phyloP scores from a whole-genome alignment of 441 rosid genomes.

The Manihot esculenta region DNA sequence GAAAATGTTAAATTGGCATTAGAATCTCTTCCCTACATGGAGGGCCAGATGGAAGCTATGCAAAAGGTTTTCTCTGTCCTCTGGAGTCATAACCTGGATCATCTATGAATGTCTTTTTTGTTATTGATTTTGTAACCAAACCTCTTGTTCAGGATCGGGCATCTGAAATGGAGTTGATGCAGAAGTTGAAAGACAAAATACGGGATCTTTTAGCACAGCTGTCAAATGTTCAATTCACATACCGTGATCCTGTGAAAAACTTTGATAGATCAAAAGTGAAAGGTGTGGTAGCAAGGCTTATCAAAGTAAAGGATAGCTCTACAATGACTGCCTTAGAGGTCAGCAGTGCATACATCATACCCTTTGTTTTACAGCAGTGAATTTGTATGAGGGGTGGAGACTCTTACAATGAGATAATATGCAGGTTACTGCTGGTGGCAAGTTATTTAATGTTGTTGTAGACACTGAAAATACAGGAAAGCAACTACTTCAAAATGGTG shows the following conservation, averaged over 20 bases:
- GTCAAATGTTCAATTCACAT: constrained; percentile 81
- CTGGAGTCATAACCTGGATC: background rate
- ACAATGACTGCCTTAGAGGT: constrained; percentile 97
- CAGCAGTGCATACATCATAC: constrained; percentile 22
- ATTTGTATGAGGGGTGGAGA: background rate
- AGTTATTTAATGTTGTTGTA: constrained; percentile 85
- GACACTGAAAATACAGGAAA: constrained; percentile 94
- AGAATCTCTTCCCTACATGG: constrained; percentile 66
- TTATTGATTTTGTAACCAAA: constrained; percentile 19
- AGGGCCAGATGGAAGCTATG: constrained; percentile 85
- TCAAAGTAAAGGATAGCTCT: constrained; percentile 77
- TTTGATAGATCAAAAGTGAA: constrained; percentile 94
- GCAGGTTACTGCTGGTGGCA: constrained; percentile 97
- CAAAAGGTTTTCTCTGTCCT: constrained; percentile 55
- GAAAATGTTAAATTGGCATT: constrained; percentile 52
- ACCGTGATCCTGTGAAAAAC: constrained; percentile 79
- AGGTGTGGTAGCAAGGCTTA: constrained; percentile 92
- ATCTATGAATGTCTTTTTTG: constrained; percentile 20
- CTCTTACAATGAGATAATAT: constrained; percentile 25
- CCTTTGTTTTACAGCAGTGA: constrained; percentile 14
- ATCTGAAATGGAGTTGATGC: constrained; percentile 62
- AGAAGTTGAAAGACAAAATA: constrained; percentile 76
- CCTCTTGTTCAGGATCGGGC: constrained; percentile 61
- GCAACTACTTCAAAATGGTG: constrained; percentile 91
- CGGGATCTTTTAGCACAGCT: constrained; percentile 68